Base-by-base conservation (phyloP, 805 yeast species). In the Kluyveromyces dobzhanskii region DNA sequence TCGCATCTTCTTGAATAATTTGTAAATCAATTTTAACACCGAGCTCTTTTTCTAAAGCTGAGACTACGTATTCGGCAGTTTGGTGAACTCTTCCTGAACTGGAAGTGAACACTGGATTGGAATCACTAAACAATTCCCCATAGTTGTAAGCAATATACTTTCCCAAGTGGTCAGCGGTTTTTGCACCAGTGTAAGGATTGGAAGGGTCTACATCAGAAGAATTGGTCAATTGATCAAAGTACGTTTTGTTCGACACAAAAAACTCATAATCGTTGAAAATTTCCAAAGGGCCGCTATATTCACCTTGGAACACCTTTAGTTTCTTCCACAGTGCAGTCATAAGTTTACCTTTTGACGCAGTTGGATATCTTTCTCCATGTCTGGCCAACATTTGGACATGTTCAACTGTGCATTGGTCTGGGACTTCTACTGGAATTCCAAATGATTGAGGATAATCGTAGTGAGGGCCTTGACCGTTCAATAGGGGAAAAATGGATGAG, bases 321-420 rank as follows among this genome's bases (percentile, higher is more conserved):
- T 50, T 51, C 32, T 47, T 35, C 46, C 47, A 51, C 6, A 47
- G 40, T 13, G 45, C 44, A 30, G 53, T 54, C 49, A 77, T 59
- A 40, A 62, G 64, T 3, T 56, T 48, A 19, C 56, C 62, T 2
- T 67, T 62, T 10, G 64, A 59, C 2, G 48, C 56, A 2, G 83
- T 72, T 6, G 85, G 87, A 52, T 68, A 83, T 45, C 94, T 65
- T 56, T 84, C 92, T 16, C 92, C 94, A 52, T 85, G 94, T 53
- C 95, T 72, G 48, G 78, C 76, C 36, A 81, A 62, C 19, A 82
- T 61, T 47, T 81, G 87, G 6, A 81, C 85, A 57, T 83, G 92
- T 48, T 75, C 75, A 39, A 79, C 64, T 3, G 59, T 50, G 57
- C 85, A 78, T 7, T 57, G 64, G 12, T 44, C 51, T 21, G 82